Conservation (phyloP, 2,329 filamentous ascomycete species). For the Fusarium mexicanum region DNA sequence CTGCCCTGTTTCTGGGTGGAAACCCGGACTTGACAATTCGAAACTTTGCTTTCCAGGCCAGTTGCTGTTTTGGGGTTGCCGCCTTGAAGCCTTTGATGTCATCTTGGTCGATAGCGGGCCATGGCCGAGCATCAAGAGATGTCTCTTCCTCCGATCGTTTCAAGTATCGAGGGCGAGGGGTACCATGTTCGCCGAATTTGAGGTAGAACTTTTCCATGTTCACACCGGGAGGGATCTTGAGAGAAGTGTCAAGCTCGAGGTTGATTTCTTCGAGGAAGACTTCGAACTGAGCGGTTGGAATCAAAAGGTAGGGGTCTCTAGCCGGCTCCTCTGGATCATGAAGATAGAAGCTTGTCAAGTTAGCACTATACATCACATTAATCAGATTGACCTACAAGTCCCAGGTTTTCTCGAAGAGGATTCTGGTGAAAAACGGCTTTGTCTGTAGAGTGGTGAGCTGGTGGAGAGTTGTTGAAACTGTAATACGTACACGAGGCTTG, state of each 20-base stretch:
- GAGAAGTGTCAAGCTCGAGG: slow-evolving; percentile 58
- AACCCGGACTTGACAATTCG: slow-evolving; percentile 36
- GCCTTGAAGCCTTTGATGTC: slow-evolving; percentile 49
- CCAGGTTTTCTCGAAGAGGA: slow-evolving; percentile 73
- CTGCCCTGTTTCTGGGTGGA: slow-evolving; percentile 48
- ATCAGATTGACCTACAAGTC: slow-evolving; percentile 70
- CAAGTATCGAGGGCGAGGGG: slow-evolving; percentile 74
- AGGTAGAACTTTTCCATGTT: slow-evolving; percentile 66
- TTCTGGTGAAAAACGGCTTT: slow-evolving; percentile 63
- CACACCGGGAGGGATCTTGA: slow-evolving; percentile 66
- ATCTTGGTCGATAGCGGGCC: slow-evolving; percentile 49
- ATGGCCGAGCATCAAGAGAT: slow-evolving; percentile 43
- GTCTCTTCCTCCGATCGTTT: slow-evolving; percentile 62
- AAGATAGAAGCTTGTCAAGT: slow-evolving; percentile 70
- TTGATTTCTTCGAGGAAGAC: slow-evolving; percentile 74
- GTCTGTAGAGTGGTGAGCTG: slow-evolving; percentile 47
- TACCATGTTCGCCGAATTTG: slow-evolving; percentile 67
- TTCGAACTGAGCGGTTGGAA: slow-evolving; percentile 73
- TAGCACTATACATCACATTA: background rate
- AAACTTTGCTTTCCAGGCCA: slow-evolving; percentile 35
- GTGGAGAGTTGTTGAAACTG: background rate
- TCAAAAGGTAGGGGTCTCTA: slow-evolving; percentile 68
- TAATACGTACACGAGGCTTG: slow-evolving; percentile 54
- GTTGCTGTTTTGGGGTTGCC: slow-evolving; percentile 18
- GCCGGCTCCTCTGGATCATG: slow-evolving; percentile 60